Evolutionary conservation across 163 green algal genomes (phyloP).

Genomic region (Chloromonas sp.): DNA sequence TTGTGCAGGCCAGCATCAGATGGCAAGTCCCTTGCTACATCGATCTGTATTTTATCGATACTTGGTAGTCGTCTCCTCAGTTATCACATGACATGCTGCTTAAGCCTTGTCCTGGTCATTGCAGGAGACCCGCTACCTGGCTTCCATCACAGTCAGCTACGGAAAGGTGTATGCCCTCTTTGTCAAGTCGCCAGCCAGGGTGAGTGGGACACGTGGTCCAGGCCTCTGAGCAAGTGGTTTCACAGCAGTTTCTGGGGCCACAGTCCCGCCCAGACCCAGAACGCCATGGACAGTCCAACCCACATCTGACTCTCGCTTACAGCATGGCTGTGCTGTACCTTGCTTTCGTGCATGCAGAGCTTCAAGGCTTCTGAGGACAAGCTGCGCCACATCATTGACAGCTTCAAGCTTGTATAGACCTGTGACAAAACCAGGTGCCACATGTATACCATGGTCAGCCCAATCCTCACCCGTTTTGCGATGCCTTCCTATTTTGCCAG

Average conservation of each 20-base stretch:
- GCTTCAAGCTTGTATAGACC: constrained; percentile 48
- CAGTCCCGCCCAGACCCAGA: background rate
- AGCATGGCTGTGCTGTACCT: background rate
- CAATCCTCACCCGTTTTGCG: too few relatives aligned
- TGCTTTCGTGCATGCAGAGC: constrained; percentile 24
- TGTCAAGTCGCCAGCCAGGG: constrained; percentile 66
- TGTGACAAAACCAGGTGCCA: too few relatives aligned
- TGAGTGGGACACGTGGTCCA: constrained; percentile 1
- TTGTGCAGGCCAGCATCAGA: too few relatives aligned
- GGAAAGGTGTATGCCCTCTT: constrained; percentile 90
- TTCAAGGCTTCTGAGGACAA: constrained; percentile 42
- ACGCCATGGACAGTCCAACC: background rate
- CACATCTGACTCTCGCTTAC: constrained; percentile 1
- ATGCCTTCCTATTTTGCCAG: too few relatives aligned
- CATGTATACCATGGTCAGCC: too few relatives aligned
- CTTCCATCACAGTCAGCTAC: constrained; percentile 64
- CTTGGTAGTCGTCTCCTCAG: too few relatives aligned
- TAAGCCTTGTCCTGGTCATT: background rate
- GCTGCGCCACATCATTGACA: constrained; percentile 53
- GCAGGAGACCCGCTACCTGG: constrained; percentile 66
- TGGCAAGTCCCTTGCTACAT: too few relatives aligned
- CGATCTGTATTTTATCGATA: too few relatives aligned
- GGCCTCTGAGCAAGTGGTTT: background rate
- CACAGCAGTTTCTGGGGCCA: background rate
- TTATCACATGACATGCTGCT: too few relatives aligned